Evolutionary conservation across 169 alveolate species (phyloP), one percentile per base, ranked within the genome.

Genomic region (Theileria parva): DNA sequence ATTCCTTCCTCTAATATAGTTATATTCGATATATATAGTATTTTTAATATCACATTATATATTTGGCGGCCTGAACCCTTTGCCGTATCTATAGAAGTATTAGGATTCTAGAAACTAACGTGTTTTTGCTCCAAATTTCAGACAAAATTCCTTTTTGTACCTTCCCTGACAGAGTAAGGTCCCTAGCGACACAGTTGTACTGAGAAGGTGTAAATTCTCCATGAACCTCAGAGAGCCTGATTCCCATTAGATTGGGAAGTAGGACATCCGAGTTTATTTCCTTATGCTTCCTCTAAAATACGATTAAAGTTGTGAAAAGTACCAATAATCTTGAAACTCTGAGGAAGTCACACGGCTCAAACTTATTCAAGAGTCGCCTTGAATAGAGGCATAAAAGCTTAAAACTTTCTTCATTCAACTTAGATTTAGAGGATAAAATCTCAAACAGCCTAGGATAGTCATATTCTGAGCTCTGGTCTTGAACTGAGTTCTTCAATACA

Each of bases 301-400:
- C 34, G 5, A n/a, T 2, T 37, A 44, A 0, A 39, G 7, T 19
- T 19, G 1, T 2, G 30, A 66, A 68, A 71, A 89, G 30, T 37
- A 88, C 94, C 85, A 93, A 70, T 8, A 92, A 89, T 27, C 96
- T 74, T 4, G 94, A 76, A 15, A 81, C 73, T 19, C 95, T 76
- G 39, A 77, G 75, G 55, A 75, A 90, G 69, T 93, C 96, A 44
- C 77, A 80, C 2, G 96, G 96, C 79, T 91, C 95, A 32, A 93
- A 86, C 63, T 71, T 77, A 71, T 85, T 83, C 32, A 93, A 61
- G 76, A 88, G 83, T 6, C 88, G 51, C 69, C 88, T 91, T 34
- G 85, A 32, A 66, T 86, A 92, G 39, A 84, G 81, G 74, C 92
- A 86, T 25, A 93, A 74, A 23, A 79, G 74, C n/a, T 83, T 65